Evolutionary conservation across 192 early-diverging fungal species (phyloP).

Genomic region (Podila verticillata): DNA sequence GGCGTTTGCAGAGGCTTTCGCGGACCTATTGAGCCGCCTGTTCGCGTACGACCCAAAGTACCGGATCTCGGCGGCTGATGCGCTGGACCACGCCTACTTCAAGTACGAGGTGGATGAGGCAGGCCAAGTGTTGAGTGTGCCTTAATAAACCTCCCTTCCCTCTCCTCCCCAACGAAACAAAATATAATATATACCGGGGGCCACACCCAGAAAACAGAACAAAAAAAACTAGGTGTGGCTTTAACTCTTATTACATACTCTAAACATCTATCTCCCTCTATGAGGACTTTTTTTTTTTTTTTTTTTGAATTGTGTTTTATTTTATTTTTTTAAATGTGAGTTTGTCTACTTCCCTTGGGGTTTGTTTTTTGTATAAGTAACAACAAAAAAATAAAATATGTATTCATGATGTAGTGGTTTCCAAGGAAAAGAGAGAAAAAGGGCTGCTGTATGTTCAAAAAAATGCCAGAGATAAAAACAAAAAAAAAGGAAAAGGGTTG

Average conservation of each 20-base stretch:
- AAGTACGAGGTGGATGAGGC: constrained; percentile 59
- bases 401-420: background rate
- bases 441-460: background rate
- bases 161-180: background rate
- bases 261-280: background rate
- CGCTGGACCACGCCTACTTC: constrained; percentile 89
- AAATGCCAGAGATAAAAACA: background rate
- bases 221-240: too few species aligned
- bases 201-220: too few species aligned
- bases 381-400: too few species aligned
- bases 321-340: constrained; percentile 1
- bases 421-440: background rate
- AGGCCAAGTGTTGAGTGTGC: constrained; percentile 29
- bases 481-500: background rate
- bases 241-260: background rate
- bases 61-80: constrained; percentile 85
- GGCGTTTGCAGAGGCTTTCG: constrained; percentile 61
- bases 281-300: background rate
- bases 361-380: too few species aligned
- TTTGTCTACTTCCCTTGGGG: background rate
- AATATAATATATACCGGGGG: background rate
- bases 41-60: constrained; percentile 82
- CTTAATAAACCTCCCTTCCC: background rate
- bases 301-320: constrained; percentile 12
- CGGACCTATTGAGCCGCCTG: constrained; percentile 77